phyloP scores from a whole-genome alignment of 2,329 filamentous ascomycete genomes.

The Exophiala oligosperma region DNA sequence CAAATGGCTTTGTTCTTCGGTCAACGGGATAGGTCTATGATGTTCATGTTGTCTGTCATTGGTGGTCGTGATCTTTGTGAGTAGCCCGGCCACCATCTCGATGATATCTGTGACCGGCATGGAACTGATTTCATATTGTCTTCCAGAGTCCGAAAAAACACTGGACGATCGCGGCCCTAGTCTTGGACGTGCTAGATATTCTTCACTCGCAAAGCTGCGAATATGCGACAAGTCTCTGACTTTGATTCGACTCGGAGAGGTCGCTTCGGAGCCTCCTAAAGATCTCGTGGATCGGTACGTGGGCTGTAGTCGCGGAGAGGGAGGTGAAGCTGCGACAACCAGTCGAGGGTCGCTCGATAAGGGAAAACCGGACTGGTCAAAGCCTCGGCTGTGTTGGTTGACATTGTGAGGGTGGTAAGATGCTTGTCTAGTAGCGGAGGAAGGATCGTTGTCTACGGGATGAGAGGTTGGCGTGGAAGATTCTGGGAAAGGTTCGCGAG shows the following conservation, averaged over 20 bases:
- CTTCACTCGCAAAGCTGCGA: slow-evolving; percentile 79
- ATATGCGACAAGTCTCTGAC: slow-evolving; percentile 90
- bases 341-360: slow-evolving; percentile 32
- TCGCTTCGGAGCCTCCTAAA: slow-evolving; percentile 41
- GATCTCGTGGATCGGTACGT: slow-evolving; percentile 47
- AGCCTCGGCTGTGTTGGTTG: slow-evolving; percentile 28
- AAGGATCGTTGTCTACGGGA: slow-evolving; percentile 14
- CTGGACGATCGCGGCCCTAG: slow-evolving; percentile 43
- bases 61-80: slow-evolving; percentile 96
- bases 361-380: slow-evolving; percentile 32
- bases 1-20: slow-evolving; percentile 59
- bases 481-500: slow-evolving; percentile 9
- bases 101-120: slow-evolving; percentile 98
- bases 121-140: slow-evolving; percentile 88
- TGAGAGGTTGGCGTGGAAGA: slow-evolving; percentile 15
- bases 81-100: slow-evolving; percentile 94
- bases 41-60: slow-evolving; percentile 95
- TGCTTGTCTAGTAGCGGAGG: slow-evolving; percentile 12
- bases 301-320: slow-evolving; percentile 47
- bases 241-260: slow-evolving; percentile 65
- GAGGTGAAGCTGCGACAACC: slow-evolving; percentile 40
- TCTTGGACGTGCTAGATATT: slow-evolving; percentile 61
- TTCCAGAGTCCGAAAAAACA: slow-evolving; percentile 51
- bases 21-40: slow-evolving; percentile 69
- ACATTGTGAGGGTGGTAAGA: slow-evolving; percentile 18